Conservation (phyloP, 306 rosid species). For the Erythrophleum fordii region DNA sequence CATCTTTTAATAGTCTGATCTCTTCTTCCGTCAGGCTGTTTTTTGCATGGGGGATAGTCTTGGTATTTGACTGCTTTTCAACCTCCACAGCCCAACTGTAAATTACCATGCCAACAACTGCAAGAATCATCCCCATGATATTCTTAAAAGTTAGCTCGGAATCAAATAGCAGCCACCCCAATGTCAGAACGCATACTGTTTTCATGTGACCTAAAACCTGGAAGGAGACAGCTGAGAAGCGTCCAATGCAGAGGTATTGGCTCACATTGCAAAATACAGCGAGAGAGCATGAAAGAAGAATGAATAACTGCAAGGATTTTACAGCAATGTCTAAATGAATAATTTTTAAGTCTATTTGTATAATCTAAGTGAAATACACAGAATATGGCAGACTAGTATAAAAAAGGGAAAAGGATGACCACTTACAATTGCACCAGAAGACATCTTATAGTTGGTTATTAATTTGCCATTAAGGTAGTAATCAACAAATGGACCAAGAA, state of each 20-base stretch:
- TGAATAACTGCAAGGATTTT: conserved; percentile 65
- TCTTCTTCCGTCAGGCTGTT: conserved; percentile 90
- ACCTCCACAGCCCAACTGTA: conserved; percentile 93
- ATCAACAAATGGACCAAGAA: conserved; percentile 84
- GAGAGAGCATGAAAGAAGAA: conserved; percentile 76
- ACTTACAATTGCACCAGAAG: conserved; percentile 83
- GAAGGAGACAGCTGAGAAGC: conserved; percentile 90
- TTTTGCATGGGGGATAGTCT: conserved; percentile 52
- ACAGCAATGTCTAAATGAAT: conserved; percentile 20
- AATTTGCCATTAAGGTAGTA: conserved; percentile 70
- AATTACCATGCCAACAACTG: conserved; percentile 83
- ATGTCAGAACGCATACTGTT: conserved; percentile 82
- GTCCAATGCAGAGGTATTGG: conserved; percentile 95
- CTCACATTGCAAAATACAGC: conserved; percentile 92
- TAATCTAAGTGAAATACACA: conserved; percentile 16
- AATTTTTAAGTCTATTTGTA: not conserved
- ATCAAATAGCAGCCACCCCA: conserved; percentile 93
- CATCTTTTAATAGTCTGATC: conserved; percentile 71
- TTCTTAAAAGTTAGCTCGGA: conserved; percentile 80
- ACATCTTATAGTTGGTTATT: conserved; percentile 71
- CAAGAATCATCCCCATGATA: conserved; percentile 81
- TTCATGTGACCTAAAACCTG: conserved; percentile 98
- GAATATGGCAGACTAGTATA: conserved; percentile 19
- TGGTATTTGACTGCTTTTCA: conserved; percentile 60
- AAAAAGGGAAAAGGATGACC: conserved; percentile 14